A percentile compares a stretch with the other conserved stretches of the same genome.
phyloP scores from a whole-genome alignment of 2,329 filamentous ascomycete genomes.

The Rugonectria rugulosa region DNA sequence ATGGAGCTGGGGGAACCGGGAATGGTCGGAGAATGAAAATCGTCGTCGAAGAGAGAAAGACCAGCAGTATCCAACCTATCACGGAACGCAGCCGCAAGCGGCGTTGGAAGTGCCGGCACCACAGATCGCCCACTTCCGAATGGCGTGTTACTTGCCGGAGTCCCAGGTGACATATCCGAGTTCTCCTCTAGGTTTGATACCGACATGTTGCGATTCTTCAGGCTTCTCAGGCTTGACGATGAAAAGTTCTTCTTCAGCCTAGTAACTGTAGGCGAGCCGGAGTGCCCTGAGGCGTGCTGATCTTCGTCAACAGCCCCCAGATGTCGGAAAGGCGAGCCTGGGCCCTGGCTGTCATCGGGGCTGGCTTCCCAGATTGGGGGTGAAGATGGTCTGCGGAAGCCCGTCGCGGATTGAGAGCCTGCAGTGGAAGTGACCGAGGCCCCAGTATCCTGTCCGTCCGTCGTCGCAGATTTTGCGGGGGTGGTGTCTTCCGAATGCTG shows the following conservation, averaged over 20 bases:
- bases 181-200: constrained; percentile 66
- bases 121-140: constrained; percentile 60
- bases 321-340: constrained; percentile 44
- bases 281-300: constrained; percentile 50
- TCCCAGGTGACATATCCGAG: constrained; percentile 74
- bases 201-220: constrained; percentile 79
- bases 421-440: constrained; percentile 6
- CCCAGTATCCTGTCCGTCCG: constrained; percentile 17
- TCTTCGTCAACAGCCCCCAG: constrained; percentile 45
- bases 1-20: constrained; percentile 71
- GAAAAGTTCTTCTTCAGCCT: constrained; percentile 72
- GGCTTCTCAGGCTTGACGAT: constrained; percentile 72
- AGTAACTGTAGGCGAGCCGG: constrained; percentile 60
- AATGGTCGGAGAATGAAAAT: constrained; percentile 73
- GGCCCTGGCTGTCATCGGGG: constrained; percentile 35
- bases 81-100: constrained; percentile 68
- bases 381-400: constrained; percentile 33
- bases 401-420: constrained; percentile 17
- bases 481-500: constrained; percentile 21
- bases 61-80: constrained; percentile 66
- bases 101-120: constrained; percentile 73
- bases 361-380: constrained; percentile 39
- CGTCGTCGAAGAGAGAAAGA: constrained; percentile 82
- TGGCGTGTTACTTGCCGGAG: constrained; percentile 71
- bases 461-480: constrained; percentile 23